A percentile compares a stretch with the other conserved stretches of the same genome.
phyloP scores from a whole-genome alignment of 2,329 filamentous ascomycete species.

The Nothomitra cinnamomea region DNA sequence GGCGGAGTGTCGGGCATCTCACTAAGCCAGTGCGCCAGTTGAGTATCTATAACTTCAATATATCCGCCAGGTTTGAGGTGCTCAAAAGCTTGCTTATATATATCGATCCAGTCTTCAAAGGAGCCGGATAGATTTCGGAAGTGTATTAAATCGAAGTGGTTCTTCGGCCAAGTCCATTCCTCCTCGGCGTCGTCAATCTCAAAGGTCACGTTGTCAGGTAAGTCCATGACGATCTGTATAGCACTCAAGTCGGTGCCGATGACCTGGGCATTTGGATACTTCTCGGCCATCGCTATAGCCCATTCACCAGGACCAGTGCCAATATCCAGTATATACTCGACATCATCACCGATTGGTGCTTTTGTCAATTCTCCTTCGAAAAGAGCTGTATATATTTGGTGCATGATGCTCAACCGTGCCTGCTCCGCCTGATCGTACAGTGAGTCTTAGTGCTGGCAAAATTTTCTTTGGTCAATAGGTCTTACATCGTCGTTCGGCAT shows the following conservation, averaged over 20 bases:
- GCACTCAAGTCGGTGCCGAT: slow-evolving; percentile 36
- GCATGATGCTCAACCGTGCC: slow-evolving; percentile 41
- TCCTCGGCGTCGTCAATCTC: slow-evolving; percentile 41
- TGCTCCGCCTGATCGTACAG: slow-evolving; percentile 42
- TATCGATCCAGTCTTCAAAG: slow-evolving; percentile 36
- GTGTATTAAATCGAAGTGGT: slow-evolving; percentile 37
- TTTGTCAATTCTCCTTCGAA: slow-evolving; percentile 12
- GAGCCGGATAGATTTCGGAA: slow-evolving; percentile 38
- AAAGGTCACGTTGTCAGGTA: slow-evolving; percentile 42
- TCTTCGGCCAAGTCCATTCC: slow-evolving; percentile 37
- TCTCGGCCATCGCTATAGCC: slow-evolving; percentile 36
- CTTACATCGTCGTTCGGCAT: slow-evolving; percentile 39
- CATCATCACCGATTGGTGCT: background rate
- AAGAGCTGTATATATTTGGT: slow-evolving; percentile 41
- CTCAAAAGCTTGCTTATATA: slow-evolving; percentile 35
- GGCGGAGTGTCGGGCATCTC: slow-evolving; percentile 27
- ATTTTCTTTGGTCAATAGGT: background rate
- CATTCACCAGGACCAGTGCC: slow-evolving; percentile 47
- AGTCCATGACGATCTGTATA: slow-evolving; percentile 28
- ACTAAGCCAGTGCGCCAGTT: slow-evolving; percentile 25
- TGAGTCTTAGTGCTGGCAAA: background rate
- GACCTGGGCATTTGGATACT: slow-evolving; percentile 36
- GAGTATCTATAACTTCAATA: slow-evolving; percentile 39
- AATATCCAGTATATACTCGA: slow-evolving; percentile 43
- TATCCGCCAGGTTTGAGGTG: slow-evolving; percentile 40